These are phyloP conservation scores for Euphrasia arctica DNA, from an alignment of 305 asterid genomes.

Conservation along the genomic window DNA sequence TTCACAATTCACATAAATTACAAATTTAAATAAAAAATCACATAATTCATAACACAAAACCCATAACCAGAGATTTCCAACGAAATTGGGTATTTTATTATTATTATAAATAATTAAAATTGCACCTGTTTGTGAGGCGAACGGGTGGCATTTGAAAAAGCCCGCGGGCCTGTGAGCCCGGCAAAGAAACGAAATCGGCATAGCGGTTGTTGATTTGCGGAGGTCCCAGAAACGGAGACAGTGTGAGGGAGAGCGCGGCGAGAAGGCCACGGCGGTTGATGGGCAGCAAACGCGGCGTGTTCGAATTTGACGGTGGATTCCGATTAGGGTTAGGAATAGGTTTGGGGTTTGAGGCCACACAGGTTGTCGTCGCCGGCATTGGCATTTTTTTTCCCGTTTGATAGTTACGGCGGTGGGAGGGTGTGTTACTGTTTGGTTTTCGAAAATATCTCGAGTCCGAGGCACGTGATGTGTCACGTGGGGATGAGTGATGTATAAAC, in stretches of 20 bases:
- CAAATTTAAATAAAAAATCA: neutral
- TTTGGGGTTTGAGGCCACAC: too few species aligned
- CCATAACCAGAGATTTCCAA: too few species aligned
- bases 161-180: neutral
- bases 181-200: neutral
- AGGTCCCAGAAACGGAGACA: neutral
- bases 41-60: neutral
- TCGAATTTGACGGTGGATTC: too few species aligned
- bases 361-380: too few species aligned
- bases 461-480: too few species aligned
- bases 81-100: neutral
- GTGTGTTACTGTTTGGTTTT: too few species aligned
- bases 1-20: neutral
- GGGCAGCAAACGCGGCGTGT: neutral
- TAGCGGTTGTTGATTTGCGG: neutral
- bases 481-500: too few species aligned
- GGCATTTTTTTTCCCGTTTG: too few species aligned
- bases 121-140: neutral
- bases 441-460: too few species aligned
- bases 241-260: neutral
- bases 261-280: constrained; percentile 3
- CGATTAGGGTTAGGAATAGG: too few species aligned
- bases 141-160: constrained; percentile 7
- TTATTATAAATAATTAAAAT: neutral
- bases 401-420: too few species aligned